phyloP scores from a whole-genome alignment of 371 early-diverging fungal species.

The Nosema muscidifuracis region DNA sequence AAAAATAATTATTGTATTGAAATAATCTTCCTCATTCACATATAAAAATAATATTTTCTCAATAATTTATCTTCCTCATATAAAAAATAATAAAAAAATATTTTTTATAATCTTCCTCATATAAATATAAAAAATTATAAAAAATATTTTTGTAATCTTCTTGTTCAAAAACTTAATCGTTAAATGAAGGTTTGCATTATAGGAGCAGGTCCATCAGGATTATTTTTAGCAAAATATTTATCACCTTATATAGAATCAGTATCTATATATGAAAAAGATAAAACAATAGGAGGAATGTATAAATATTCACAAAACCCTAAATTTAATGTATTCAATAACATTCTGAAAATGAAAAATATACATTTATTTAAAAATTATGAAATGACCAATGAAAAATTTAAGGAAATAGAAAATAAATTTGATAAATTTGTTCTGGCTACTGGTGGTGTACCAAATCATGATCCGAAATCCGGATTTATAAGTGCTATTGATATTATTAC shows the following conservation, averaged over 20 bases:
- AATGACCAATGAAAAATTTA: conserved; percentile 5
- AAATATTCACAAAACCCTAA: conserved; percentile 40
- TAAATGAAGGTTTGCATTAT: conserved; percentile 36
- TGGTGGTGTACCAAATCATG: conserved; percentile 24
- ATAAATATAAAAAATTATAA: too few relatives aligned
- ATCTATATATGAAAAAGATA: conserved; percentile 37
- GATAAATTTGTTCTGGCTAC: conserved; percentile 46
- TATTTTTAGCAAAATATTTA: conserved; percentile 41
- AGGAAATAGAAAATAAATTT: conserved; percentile 4
- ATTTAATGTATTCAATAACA: conserved; percentile 9
- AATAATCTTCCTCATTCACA: too few relatives aligned
- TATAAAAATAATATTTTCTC: too few relatives aligned
- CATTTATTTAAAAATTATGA: conserved; percentile 15
- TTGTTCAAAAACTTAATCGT: too few relatives aligned
- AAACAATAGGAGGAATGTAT: conserved; percentile 35
- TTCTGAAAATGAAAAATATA: conserved; percentile 26
- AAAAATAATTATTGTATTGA: too few relatives aligned
- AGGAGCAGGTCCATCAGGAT: conserved; percentile 54
- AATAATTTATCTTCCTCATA: too few relatives aligned
- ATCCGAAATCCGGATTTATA: not conserved
- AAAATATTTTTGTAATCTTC: too few relatives aligned
- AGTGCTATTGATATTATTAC: conserved; percentile 11
- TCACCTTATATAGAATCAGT: not conserved
- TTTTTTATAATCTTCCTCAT: too few relatives aligned
- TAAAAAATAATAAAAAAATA: too few relatives aligned